Evolutionary conservation across 106 monocot species (phyloP).

Genomic region (Amphibolis antarctica): DNA sequence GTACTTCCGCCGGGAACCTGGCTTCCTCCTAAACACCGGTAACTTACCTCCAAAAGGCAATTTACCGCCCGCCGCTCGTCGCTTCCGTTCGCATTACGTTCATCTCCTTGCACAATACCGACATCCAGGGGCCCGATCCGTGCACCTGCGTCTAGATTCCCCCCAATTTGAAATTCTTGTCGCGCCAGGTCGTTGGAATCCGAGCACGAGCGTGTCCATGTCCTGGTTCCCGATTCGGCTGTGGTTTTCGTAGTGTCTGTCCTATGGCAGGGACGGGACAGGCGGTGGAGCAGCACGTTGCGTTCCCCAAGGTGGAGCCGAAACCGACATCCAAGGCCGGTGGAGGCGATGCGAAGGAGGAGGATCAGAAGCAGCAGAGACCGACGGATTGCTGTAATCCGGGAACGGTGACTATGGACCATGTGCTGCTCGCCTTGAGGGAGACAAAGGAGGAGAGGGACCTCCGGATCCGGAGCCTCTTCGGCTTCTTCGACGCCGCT

Average conservation of each 20-base stretch:
- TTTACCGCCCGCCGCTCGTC: neutral
- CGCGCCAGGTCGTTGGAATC: too few relatives aligned
- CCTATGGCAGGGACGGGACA: constrained; percentile 5
- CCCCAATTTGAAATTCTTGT: too few relatives aligned
- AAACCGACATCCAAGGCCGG: constrained; percentile 1
- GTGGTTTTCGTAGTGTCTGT: too few relatives aligned
- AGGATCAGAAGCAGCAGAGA: constrained; percentile 1
- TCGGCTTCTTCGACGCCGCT: constrained; percentile 61
- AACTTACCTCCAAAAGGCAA: neutral
- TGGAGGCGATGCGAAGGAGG: neutral
- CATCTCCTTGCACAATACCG: neutral
- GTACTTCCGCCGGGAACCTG: neutral
- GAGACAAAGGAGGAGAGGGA: constrained; percentile 82
- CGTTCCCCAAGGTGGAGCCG: constrained; percentile 9
- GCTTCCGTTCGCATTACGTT: neutral
- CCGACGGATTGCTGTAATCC: constrained; percentile 27
- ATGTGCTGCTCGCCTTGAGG: constrained; percentile 71
- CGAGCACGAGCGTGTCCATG: too few relatives aligned
- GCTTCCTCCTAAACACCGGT: neutral
- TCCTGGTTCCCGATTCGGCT: too few relatives aligned
- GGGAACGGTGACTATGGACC: constrained; percentile 60
- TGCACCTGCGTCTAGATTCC: too few relatives aligned
- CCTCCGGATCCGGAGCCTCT: constrained; percentile 66
- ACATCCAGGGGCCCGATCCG: neutral
- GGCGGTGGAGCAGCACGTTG: constrained; percentile 7